Evolutionary conservation across 169 alveolate genomes (phyloP).

Genomic region (Eimeria tenella): DNA sequence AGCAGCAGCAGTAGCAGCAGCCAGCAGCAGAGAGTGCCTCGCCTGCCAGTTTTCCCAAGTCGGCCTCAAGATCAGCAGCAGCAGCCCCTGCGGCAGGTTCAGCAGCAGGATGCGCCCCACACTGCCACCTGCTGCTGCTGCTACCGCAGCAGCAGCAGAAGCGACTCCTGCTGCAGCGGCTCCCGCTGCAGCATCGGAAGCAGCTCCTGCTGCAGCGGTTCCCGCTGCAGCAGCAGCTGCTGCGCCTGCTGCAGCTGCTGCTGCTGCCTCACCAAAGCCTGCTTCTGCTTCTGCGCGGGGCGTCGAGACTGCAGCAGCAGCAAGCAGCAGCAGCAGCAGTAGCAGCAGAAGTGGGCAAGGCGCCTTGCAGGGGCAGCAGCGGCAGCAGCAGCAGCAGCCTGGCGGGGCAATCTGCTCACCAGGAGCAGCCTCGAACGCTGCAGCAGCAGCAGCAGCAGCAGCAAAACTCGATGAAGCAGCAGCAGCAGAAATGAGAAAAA

Average conservation of each 20-base stretch:
- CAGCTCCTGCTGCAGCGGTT: background rate
- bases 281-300: no score
- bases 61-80: background rate
- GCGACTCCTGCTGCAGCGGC: background rate
- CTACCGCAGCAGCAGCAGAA: background rate
- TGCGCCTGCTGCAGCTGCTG: no score
- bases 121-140: background rate
- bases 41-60: background rate
- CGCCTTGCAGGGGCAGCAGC: no score
- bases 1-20: background rate
- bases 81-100: background rate
- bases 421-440: no score
- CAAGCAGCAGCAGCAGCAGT: no score
- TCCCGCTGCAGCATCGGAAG: background rate
- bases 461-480: background rate
- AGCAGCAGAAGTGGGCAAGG: no score
- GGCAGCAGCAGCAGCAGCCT: no score
- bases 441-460: slow-evolving; percentile 3
- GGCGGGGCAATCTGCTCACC: background rate
- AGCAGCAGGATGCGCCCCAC: background rate
- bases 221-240: background rate
- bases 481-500: background rate
- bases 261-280: no score
- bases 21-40: background rate
- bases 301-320: no score